Evolutionary conservation across 108 stramenopile species (phyloP).

Genomic region (Nannochloropsis gaditana): DNA sequence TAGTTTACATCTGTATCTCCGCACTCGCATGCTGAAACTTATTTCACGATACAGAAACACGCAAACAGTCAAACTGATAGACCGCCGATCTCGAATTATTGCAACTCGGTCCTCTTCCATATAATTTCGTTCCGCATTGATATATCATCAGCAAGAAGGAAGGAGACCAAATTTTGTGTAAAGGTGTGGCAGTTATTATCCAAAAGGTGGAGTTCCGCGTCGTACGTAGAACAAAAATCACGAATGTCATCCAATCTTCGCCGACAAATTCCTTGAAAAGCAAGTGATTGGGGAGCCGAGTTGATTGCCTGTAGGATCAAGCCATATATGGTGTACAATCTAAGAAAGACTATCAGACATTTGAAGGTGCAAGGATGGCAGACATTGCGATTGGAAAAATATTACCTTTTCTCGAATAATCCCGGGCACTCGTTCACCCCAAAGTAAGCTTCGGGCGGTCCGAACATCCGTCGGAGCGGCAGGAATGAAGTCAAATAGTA

Average conservation of each 20-base stretch:
- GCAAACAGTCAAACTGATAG: no score
- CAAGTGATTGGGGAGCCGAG: background rate
- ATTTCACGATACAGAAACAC: no score
- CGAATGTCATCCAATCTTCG: slow-evolving; percentile 12
- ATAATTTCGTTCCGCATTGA: no score
- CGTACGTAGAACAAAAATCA: background rate
- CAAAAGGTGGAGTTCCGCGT: background rate
- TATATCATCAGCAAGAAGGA: background rate
- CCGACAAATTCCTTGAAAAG: background rate
- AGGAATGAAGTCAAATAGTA: slow-evolving; percentile 15
- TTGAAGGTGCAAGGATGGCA: no score
- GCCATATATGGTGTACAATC: no score
- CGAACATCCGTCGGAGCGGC: background rate
- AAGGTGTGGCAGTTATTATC: slow-evolving; percentile 3
- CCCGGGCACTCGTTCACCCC: background rate
- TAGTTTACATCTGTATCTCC: no score
- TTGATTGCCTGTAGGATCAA: background rate
- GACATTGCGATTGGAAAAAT: no score
- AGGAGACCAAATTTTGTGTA: background rate
- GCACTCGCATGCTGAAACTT: no score
- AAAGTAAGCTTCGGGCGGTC: background rate
- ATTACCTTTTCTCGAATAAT: background rate
- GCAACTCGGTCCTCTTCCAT: no score
- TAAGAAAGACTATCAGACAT: no score
- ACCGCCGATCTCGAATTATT: no score